Base-by-base conservation (phyloP, 768 basidiomycete species). In the Boletus speciosus region DNA sequence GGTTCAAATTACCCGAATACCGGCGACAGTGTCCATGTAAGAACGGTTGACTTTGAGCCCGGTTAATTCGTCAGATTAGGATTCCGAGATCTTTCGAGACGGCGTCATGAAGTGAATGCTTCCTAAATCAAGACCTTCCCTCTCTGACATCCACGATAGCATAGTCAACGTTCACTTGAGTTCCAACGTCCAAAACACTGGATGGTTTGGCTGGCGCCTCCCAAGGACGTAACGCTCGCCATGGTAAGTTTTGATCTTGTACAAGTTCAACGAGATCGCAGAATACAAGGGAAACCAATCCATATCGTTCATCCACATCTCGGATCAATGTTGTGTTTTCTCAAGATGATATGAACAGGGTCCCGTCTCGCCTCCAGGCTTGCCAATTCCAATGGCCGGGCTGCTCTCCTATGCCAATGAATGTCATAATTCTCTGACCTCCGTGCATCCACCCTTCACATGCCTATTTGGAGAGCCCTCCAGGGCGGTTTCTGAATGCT, bases 121-220 rank as follows among this genome's bases (percentile, higher is more conserved):
- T 49, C 31, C 51, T 38, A 57, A 38, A 21, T n/a, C 49, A 44
- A 25, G 29, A n/a, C 43, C 25, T 25, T 34, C 31, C 15, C 11
- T 43, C 23, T 29, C 50, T 47, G 23, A 32, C 47, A 9, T 45
- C 35, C 38, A 23, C 21, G 19, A 51, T 43, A 19, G 42, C n/a
- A 47, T 16, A 29, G 25, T 15, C 7, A 32, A 49, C n/a, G 29
- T 37, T 37, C 29, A 50, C 25, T 47, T 49, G 54, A 51, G 50
- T 39, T 50, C 6, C 23, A 41, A 51, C 49, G 44, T 37, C 44
- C 56, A 47, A 39, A 32, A 29, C 65, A 66, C 64, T 67, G 64
- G 60, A 65, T 66, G 64, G 64, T 67, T 46, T 45, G 52, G 40
- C 46, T 47, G 37, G 47, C 48, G 47, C 52, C 52, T 49, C 45